Evolutionary conservation across 306 rosid species (phyloP), one percentile per base, ranked within the genome.

Genomic region (Casuarina glauca): DNA sequence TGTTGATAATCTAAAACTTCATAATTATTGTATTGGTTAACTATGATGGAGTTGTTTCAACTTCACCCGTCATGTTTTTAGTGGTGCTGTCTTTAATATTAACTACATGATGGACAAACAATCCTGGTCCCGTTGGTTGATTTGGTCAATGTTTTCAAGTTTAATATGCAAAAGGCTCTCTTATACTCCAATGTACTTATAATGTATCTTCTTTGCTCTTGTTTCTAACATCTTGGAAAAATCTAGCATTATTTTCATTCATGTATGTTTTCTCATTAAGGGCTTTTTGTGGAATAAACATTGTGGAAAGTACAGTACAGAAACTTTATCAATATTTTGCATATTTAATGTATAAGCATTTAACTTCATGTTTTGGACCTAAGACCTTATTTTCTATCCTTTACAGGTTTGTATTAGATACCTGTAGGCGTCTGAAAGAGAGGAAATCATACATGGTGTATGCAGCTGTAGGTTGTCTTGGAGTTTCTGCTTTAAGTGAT

Each of bases 381-480:
- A 19, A 80, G 66, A 67, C 71, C 43, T 76, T 74, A 74, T 66
- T 45, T 68, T 55, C 38, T 44, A 38, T 74, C 9, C 57, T 78
- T 86, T 75, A 72, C 83, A 94, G 98, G 86, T 94, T 94, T 87
- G 97, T 94, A 79, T 78, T 83, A 35, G 86, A 87, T 78, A 69
- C 91, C 32, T 94, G 98, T 76, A 82, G 86, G 75, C 87, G 79
- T 9, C 70, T 94, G 88, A 89, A 79, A 79, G 98, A 94, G 91
- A 89, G 71, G 82, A 94, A 94, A 70, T 87, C 97, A 2, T 94
- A 92, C 79, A 84, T 94, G 97, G 87, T 92, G 26, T 92, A 94
- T 83, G 86, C 97, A 39, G 98, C 98, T 83, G 84, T 92, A 20
- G 97, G 95, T 17, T 94, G 98, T 87, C 84, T 94, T 46, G 97